Evolutionary conservation across 208 protist species (phyloP).

Genomic region (Herpetomonas tarakana): DNA sequence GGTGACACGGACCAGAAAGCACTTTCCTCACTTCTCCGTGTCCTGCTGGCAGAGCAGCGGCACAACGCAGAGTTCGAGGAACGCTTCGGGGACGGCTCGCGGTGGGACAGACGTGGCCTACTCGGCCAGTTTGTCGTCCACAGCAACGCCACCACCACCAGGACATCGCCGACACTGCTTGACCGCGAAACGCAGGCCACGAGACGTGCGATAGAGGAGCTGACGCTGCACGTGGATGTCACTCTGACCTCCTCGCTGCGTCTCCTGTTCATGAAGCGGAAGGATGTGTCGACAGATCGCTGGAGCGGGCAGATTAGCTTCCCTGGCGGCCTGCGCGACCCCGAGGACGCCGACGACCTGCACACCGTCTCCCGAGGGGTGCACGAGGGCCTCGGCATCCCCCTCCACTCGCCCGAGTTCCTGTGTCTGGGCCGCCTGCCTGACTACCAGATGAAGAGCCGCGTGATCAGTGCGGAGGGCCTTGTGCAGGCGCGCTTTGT

Average conservation of each 20-base stretch:
- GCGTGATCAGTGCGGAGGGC: conserved; percentile 11
- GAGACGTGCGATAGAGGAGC: not conserved
- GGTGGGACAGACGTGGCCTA: not conserved
- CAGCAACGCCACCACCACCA: no score
- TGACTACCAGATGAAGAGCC: conserved; percentile 41
- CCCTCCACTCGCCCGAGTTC: conserved; percentile 43
- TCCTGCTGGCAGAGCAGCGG: not conserved
- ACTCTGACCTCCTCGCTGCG: conserved; percentile 31
- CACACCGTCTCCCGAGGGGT: conserved; percentile 40
- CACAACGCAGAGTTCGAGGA: not conserved
- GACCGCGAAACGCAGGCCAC: no score
- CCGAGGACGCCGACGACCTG: conserved; percentile 63
- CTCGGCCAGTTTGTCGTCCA: not conserved
- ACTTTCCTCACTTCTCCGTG: conserved; percentile 5
- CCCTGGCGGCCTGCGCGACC: conserved; percentile 72
- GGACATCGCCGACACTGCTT: no score
- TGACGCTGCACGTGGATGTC: conserved; percentile 10
- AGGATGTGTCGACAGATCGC: conserved; percentile 34
- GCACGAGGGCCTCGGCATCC: conserved; percentile 56
- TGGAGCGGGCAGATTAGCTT: conserved; percentile 79
- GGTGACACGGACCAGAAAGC: conserved; percentile 32
- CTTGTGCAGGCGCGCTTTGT: conserved; percentile 75
- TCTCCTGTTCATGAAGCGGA: conserved; percentile 68
- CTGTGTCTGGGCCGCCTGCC: conserved; percentile 55
- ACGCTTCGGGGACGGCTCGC: not conserved